Evolutionary conservation across 2,329 filamentous ascomycete species (phyloP), one percentile per base, ranked within the genome.

Genomic region (Coleophoma crateriformis): DNA sequence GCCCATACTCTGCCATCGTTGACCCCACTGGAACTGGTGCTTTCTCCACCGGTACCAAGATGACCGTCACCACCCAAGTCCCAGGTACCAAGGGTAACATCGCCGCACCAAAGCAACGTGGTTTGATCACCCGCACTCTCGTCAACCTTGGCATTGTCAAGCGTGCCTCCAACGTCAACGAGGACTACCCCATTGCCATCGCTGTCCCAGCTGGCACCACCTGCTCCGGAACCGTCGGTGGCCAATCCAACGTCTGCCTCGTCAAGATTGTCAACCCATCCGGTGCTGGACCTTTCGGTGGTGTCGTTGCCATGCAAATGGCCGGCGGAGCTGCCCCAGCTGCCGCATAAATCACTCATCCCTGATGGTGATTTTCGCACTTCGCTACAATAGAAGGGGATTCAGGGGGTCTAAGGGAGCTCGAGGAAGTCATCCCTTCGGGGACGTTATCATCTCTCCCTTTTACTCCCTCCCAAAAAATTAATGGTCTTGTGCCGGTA

Each of bases 211-310:
- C 73, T 33, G 66, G 68, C 51, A 76, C 77, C 67, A 59, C 67
- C 45, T 85, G 82, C 68, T 81, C 77, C 14, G 82, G 81, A 43
- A 78, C 71, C 35, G 78, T 81, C 7, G 80, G 77, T 17, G 81
- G 80, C 38, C 74, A 82, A 66, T 61, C 69, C 33, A 79, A 79
- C 55, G 74, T 83, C 58, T 85, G 82, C 69, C 72, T 85, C 53
- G 78, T 85, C 45, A 75, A 81, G 33, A 83, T 81, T 69, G 68
- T 80, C 68, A 85, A 85, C 66, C 72, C 71, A 2, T 80, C 80
- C 33, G 67, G 72, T 41, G 79, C 79, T 38, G 81, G 81, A 17
- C 81, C 81, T 33, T 85, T 85, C 59, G 81, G 82, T 50, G 79
- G 79, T 48, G 77, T 79, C 53, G 72, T 82, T 32, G 76, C 77